Evolutionary conservation across 2,329 filamentous ascomycete species (phyloP).

Genomic region (Trichoderma atroviride): DNA sequence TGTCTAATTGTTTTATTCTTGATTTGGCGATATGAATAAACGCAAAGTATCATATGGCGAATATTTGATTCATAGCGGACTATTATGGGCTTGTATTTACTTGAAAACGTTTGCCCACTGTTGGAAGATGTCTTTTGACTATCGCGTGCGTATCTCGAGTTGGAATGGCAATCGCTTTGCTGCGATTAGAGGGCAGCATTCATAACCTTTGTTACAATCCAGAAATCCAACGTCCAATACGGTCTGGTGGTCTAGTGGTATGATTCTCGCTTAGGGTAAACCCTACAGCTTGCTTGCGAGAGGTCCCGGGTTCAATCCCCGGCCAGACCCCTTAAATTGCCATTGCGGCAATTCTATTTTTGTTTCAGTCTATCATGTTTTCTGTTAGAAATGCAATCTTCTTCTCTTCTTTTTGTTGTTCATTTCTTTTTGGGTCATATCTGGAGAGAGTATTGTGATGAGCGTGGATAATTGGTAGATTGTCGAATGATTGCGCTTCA

Average conservation of each 20-base stretch:
- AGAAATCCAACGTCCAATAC: background rate
- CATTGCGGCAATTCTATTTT: background rate
- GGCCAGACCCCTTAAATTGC: slow-evolving; percentile 43
- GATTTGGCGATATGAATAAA: background rate
- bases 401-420: background rate
- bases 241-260: slow-evolving; percentile 28
- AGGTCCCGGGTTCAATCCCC: slow-evolving; percentile 53
- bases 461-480: background rate
- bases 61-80: background rate
- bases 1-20: slow-evolving; percentile 2
- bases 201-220: background rate
- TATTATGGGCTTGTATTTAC: background rate
- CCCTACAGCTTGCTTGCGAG: slow-evolving; percentile 39
- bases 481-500: background rate
- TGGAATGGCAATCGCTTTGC: background rate
- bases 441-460: background rate
- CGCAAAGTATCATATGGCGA: background rate
- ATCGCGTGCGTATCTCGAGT: too few relatives aligned
- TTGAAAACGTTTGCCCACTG: background rate
- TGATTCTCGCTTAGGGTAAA: slow-evolving; percentile 27
- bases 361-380: background rate
- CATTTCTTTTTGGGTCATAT: background rate
- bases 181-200: background rate
- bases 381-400: background rate
- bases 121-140: background rate